Base-by-base conservation (phyloP, 495 filamentous ascomycete genomes). In the Xylaria intraflava region DNA sequence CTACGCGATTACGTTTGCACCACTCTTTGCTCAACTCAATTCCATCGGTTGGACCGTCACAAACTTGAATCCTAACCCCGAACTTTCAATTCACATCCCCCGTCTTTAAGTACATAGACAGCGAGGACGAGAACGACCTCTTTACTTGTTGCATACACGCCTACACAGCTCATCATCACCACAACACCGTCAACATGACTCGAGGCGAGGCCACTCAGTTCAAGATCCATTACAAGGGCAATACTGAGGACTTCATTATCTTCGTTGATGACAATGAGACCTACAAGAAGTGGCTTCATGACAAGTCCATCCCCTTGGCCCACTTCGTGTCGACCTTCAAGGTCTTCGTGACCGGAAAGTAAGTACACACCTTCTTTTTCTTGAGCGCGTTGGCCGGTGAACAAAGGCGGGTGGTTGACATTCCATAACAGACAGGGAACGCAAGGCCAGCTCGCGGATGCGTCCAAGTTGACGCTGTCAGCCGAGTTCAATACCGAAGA, bases 211-310 rank as follows among this genome's bases (percentile, higher is more conserved):
- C 78, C 47, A 62, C 68, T 45, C 78, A 83, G 65, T 73, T 73
- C 74, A 96, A 94, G 76, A 80, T 95, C 72, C 83, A 94, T 83
- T 92, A 85, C 84, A 87, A 90, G 78, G 92, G 93, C 76, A 73
- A 76, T 49, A 77, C 80, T 20, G 90, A 97, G 27, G 89, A 96
- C 78, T 98, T 91, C 67, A 72, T 97, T 67, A 78, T 96, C 76
- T 89, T 95, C 69, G 78, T 94, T 49, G 90, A 96, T 52, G 86
- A 86, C 66, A 58, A 75, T 16, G 68, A 86, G 20, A 77, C 78
- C 36, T 79, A 90, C 53, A 74, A 88, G 69, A 82, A 90, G 64
- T 97, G 93, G 94, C 83, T 81, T 72, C 72, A 70, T 14, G 91
- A 98, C 74, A 82, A 82, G 62, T 83, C 79, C 9, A 76, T 90